These are phyloP conservation scores for Xylaria acuta DNA, from an alignment of 495 filamentous ascomycete genomes.

Conservation along the genomic window DNA sequence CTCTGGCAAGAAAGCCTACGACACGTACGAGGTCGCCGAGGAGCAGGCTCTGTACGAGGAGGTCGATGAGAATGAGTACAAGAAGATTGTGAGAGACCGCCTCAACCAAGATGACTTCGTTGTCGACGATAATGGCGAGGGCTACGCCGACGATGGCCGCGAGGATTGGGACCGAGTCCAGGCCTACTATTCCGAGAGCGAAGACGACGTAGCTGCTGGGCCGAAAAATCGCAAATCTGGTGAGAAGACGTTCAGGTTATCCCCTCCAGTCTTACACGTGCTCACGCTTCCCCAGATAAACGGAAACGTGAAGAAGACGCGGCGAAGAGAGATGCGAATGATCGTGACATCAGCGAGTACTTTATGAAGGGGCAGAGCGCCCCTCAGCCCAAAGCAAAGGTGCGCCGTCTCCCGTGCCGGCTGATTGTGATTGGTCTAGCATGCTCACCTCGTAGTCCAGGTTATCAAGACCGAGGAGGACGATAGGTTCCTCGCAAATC, in stretches of 20 bases:
- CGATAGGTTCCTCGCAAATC: constrained; percentile 79
- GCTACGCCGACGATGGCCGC: constrained; percentile 95
- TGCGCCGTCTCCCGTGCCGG: constrained; percentile 41
- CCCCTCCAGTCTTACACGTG: background rate
- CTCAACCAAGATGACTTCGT: constrained; percentile 97
- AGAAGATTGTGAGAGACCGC: constrained; percentile 88
- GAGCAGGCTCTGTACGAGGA: constrained; percentile 90
- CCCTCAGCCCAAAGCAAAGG: constrained; percentile 79
- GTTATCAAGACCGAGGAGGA: constrained; percentile 78
- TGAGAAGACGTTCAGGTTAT: background rate
- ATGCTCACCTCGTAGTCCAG: constrained; percentile 32
- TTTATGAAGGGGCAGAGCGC: constrained; percentile 77
- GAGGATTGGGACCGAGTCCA: constrained; percentile 90
- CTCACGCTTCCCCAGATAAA: constrained; percentile 63
- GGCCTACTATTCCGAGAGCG: constrained; percentile 72
- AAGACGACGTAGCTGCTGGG: constrained; percentile 65
- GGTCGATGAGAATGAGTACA: constrained; percentile 96
- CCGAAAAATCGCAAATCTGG: constrained; percentile 48
- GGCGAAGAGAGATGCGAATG: constrained; percentile 82
- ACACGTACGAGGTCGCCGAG: constrained; percentile 87
- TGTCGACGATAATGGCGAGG: constrained; percentile 90
- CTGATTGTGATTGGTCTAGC: background rate
- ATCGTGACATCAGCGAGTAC: constrained; percentile 91
- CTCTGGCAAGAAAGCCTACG: constrained; percentile 86
- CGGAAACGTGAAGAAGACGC: constrained; percentile 89